Base-by-base conservation (phyloP, 768 basidiomycete species). In the Hortiboletus flavorubellus region DNA sequence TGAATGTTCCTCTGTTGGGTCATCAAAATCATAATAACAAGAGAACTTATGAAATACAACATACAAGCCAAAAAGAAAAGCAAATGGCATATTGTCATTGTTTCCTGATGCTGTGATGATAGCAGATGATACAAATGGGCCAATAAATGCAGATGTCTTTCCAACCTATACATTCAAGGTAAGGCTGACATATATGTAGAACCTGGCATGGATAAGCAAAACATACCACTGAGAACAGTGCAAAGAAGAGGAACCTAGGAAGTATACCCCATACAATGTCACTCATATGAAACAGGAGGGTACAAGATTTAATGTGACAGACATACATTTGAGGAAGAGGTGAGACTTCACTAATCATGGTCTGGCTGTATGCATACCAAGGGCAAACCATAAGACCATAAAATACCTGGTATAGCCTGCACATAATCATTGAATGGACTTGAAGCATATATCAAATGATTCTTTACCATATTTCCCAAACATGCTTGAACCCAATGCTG, bases 351-450 rank as follows among this genome's bases (percentile, higher is more conserved):
- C 82, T 86, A 55, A 90, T 90, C 89, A 90, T 86, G 1, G 86
- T 89, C 68, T 89, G 86, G 65, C 87, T 87, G 64, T 89, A 88
- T 42, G 87, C 86, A 65, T 88, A 89, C 86, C 87, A 89, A 4
- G 87, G 87, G 60, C 87, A 88, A 4, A 87, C 84, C 79, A 87
- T 76, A 30, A 90, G 70, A 15, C 86, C 87, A 61, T 85, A 88
- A 64, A 80, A 86, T 11, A 77, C 84, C 61, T 87, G 86, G 63
- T 86, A 88, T 31, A 81, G 58, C 86, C 86, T 87, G 52, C 1
- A 37, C 2, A 44, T 21, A 38, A 47, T 8, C 3, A 38, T 51
- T 31, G 45, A 48, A 47, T 30, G n/a, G 44, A 45, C 6, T 16
- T 10, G 9, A 31, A 18, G 5, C 1, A 52, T 29, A 31, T 23